Conservation (phyloP, 1,284 basidiomycete species). For the Tylopilus sp. region DNA sequence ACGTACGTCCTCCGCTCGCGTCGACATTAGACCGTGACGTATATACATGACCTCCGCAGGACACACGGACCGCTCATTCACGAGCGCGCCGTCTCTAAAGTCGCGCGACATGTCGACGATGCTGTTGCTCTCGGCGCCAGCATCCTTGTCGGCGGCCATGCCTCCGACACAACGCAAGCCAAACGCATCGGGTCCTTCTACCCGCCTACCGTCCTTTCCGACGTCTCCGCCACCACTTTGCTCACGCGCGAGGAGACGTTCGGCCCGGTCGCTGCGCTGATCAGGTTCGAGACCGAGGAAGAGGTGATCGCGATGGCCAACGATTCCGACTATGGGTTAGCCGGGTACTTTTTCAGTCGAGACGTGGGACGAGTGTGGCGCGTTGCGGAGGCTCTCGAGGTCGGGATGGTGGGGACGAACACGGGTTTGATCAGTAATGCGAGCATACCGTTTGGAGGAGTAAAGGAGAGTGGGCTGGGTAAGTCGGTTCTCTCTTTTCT, state of each 20-base stretch:
- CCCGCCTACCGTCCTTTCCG: constrained; percentile 83
- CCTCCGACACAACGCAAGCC: constrained; percentile 41
- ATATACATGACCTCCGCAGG: constrained; percentile 32
- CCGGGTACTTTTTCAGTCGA: constrained; percentile 89
- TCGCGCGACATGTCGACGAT: constrained; percentile 81
- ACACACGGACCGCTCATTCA: constrained; percentile 97
- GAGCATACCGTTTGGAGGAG: constrained; percentile 87
- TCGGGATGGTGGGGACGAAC: constrained; percentile 93
- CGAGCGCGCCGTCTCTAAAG: constrained; percentile 80
- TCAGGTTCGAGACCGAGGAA: constrained; percentile 88
- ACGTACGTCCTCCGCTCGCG: constrained; percentile 46
- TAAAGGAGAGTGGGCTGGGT: constrained; percentile 82
- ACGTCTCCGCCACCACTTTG: constrained; percentile 68
- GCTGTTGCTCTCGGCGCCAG: constrained; percentile 81
- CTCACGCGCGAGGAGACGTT: constrained; percentile 83
- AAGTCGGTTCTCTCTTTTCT: constrained; percentile 16
- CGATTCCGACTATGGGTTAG: constrained; percentile 78
- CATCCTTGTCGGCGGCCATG: constrained; percentile 76
- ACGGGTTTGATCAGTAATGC: constrained; percentile 80
- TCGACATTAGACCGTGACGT: neutral
- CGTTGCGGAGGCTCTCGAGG: constrained; percentile 95
- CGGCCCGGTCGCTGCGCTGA: constrained; percentile 74
- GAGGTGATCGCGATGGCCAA: constrained; percentile 88
- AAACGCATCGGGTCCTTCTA: constrained; percentile 61
- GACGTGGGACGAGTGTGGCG: constrained; percentile 91